Conservation (phyloP, 179 eudicot genomes). For the Camellia oleifera region DNA sequence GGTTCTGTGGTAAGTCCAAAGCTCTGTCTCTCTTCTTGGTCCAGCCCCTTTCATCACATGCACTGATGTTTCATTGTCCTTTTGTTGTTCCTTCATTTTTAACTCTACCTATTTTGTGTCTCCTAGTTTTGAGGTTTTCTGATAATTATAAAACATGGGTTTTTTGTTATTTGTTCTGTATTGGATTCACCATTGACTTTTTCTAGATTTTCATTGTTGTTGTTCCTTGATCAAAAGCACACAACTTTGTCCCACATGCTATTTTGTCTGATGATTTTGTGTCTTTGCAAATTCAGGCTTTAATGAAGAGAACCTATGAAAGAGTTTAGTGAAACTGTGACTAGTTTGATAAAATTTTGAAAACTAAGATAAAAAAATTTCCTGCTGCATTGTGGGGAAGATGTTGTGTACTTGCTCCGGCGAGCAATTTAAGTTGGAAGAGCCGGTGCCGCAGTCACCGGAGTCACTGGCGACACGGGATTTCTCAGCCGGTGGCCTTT, state of each 20-base stretch:
- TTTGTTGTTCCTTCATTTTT: neutral
- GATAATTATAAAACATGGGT: neutral
- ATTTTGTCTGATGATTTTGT: neutral
- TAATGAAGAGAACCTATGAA: neutral
- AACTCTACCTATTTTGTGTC: neutral
- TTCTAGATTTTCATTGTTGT: neutral
- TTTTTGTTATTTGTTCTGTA: neutral
- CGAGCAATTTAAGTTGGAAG: slow-evolving; percentile 77
- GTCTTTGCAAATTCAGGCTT: neutral
- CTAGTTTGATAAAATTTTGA: neutral
- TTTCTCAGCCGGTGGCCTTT: slow-evolving; percentile 67
- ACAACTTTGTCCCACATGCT: neutral
- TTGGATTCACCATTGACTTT: neutral
- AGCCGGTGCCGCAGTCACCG: slow-evolving; percentile 60
- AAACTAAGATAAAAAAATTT: neutral
- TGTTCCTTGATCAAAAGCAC: neutral
- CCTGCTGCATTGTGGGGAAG: slow-evolving; percentile 7
- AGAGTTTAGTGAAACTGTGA: neutral
- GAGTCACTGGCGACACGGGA: slow-evolving; percentile 83
- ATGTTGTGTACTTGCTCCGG: slow-evolving; percentile 98
- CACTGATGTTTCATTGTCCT: neutral
- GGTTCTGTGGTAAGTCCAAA: slow-evolving; percentile 15
- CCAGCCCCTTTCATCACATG: slow-evolving; percentile 13
- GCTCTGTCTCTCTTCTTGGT: slow-evolving; percentile 8
- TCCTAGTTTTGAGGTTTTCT: neutral